Evolutionary conservation across 345 rosid genomes (phyloP).

Genomic region (Hibiscus trionum): DNA sequence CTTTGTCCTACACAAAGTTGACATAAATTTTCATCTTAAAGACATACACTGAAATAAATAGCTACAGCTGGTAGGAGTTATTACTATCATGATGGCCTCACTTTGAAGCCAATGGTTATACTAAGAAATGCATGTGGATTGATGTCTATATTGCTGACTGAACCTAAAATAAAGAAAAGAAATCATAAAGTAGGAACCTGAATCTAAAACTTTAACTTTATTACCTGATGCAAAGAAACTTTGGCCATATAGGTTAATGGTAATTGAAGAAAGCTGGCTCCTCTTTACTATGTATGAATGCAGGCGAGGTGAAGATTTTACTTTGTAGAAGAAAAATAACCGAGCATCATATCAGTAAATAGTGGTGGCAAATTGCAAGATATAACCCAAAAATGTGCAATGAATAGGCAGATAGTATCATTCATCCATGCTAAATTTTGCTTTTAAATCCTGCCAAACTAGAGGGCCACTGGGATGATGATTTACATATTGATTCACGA

Average conservation of each 20-base stretch:
- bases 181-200: neutral
- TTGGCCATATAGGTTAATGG: neutral
- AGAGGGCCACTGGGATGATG: constrained; percentile 53
- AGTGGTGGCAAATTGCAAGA: neutral
- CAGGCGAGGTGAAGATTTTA: neutral
- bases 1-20: neutral
- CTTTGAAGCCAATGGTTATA: neutral
- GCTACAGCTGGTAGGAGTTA: neutral
- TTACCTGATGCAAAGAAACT: neutral
- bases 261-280: neutral
- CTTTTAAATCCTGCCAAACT: constrained; percentile 39
- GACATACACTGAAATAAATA: neutral
- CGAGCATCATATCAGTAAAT: neutral
- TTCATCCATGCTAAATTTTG: constrained; percentile 16
- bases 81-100: neutral
- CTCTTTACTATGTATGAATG: neutral
- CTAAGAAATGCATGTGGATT: neutral
- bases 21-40: neutral
- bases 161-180: neutral
- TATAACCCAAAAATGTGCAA: neutral
- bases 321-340: neutral
- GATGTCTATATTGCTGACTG: neutral
- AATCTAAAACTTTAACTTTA: neutral
- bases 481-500: constrained; percentile 33
- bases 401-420: neutral